Conservation (phyloP, 2,329 filamentous ascomycete species). For the Eurotiales sp. region DNA sequence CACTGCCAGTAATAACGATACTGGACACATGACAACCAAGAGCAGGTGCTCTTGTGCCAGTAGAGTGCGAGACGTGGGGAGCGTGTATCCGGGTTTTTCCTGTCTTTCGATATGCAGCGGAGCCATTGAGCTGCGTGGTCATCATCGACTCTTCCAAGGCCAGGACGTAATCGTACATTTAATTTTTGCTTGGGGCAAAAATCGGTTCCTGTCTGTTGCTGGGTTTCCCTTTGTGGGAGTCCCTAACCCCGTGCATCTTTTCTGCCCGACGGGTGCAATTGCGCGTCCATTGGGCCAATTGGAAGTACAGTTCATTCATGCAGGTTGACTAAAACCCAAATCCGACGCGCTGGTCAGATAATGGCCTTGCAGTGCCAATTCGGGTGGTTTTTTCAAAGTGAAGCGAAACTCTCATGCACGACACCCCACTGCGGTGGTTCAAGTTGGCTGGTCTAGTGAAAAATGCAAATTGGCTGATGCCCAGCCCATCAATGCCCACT, state of each 20-base stretch:
- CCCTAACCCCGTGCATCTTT: constrained; percentile 4
- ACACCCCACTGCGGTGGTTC: constrained; percentile 11
- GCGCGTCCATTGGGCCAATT: constrained; percentile 10
- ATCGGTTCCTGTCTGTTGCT: not conserved
- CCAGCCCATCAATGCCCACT: constrained; percentile 8
- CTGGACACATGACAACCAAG: not conserved
- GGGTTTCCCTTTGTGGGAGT: not conserved
- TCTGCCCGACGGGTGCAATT: constrained; percentile 16
- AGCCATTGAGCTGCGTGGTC: constrained; percentile 23
- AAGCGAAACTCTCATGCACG: constrained; percentile 15
- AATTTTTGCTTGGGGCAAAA: not conserved
- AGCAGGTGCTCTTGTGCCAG: not conserved
- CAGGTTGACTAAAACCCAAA: constrained; percentile 9
- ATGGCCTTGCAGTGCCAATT: constrained; percentile 5
- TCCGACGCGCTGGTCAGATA: constrained; percentile 14
- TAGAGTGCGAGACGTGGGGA: not conserved
- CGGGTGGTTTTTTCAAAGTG: constrained; percentile 15
- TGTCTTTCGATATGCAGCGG: constrained; percentile 26
- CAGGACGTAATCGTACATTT: not conserved
- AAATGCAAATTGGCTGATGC: constrained; percentile 5
- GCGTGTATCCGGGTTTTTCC: not conserved
- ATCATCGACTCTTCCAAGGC: not conserved
- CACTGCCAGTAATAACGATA: not conserved
- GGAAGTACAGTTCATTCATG: constrained; percentile 10
- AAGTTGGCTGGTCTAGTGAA: not conserved